Evolutionary conservation across 2,329 filamentous ascomycete species (phyloP).

Genomic region (Aureobasidium mangrovei): DNA sequence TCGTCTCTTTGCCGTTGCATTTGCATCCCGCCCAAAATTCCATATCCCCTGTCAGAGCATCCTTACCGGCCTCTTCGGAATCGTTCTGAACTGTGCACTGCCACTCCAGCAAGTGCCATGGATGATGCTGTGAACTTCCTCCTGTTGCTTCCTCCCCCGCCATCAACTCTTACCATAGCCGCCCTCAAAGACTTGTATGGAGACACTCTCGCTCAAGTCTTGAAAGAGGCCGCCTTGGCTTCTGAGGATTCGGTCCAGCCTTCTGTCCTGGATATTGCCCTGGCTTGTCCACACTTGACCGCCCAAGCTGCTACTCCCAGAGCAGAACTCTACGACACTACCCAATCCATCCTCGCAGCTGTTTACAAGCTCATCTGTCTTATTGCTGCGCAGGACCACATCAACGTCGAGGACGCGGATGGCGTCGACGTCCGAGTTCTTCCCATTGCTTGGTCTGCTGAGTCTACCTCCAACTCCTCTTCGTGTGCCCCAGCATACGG

Average conservation of each 20-base stretch:
- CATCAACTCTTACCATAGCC: constrained; percentile 31
- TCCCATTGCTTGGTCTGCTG: constrained; percentile 53
- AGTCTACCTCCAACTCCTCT: constrained; percentile 22
- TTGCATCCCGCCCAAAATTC: too few relatives aligned
- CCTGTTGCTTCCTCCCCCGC: constrained; percentile 38
- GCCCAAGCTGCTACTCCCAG: constrained; percentile 43
- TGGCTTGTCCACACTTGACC: constrained; percentile 55
- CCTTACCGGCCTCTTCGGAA: too few relatives aligned
- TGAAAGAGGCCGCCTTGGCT: constrained; percentile 33
- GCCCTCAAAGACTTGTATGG: constrained; percentile 36
- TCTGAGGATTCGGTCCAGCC: constrained; percentile 23
- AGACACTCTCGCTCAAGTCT: constrained; percentile 33
- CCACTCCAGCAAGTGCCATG: background rate
- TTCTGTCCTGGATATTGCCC: constrained; percentile 49
- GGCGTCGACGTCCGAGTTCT: constrained; percentile 70
- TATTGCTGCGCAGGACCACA: constrained; percentile 55
- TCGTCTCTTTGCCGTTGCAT: background rate
- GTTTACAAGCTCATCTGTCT: constrained; percentile 71
- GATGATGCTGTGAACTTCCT: constrained; percentile 27
- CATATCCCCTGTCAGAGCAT: background rate
- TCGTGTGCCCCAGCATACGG: constrained; percentile 29
- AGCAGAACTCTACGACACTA: constrained; percentile 53
- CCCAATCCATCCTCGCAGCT: constrained; percentile 65
- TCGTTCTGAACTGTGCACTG: background rate
- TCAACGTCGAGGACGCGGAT: constrained; percentile 56